Base-by-base conservation (phyloP, 2,329 filamentous ascomycete species). In the Aspergillus neotritici region DNA sequence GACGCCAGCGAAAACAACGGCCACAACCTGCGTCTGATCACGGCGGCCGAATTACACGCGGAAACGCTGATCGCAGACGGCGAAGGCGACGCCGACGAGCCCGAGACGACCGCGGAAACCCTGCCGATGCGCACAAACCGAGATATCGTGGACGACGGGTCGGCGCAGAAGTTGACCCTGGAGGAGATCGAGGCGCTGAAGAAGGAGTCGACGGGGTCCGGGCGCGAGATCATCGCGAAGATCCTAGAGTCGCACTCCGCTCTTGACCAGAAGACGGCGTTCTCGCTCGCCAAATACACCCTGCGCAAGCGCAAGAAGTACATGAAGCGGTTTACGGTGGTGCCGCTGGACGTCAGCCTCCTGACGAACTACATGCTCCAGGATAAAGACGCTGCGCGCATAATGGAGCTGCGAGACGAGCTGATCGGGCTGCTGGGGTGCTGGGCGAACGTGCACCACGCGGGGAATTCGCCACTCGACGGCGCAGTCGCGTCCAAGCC, bases 251-350 rank as follows among this genome's bases (percentile, higher is more conserved):
- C 89, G 34, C 93, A 98, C 66, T 83, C 86, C 13, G 86, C 84
- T 1, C 77, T 98, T 34, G 89, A 94, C 54, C 86, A 97, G 70
- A 98, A 98, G 75, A 97, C 93, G 0, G 77, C 82, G 0, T 98
- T 94, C 60, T 94, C 89, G 2, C 73, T 96, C 45, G 90, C 91
- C 34, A 98, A 98, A 66, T 98, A 98, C 68, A 95, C 93, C 59
- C 73, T 97, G 13, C 76, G 94, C 35, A 98, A 98, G 71, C 85
- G 87, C 51, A 90, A 84, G 63, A 98, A 98, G 68, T 97, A 94
- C 63, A 78, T 97, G 51, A 83, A 86, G 57, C 77, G 89, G 10
- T 97, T 98, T 60, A 87, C 86, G 0, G 80, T 93, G 1, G 66
- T 94, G 40, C 91, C 91, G 0, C 70, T 97, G 54, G 89, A 96